Evolutionary conservation across 164 flowering plant genomes (phyloP).

Genomic region (Tinospora cordifolia): DNA sequence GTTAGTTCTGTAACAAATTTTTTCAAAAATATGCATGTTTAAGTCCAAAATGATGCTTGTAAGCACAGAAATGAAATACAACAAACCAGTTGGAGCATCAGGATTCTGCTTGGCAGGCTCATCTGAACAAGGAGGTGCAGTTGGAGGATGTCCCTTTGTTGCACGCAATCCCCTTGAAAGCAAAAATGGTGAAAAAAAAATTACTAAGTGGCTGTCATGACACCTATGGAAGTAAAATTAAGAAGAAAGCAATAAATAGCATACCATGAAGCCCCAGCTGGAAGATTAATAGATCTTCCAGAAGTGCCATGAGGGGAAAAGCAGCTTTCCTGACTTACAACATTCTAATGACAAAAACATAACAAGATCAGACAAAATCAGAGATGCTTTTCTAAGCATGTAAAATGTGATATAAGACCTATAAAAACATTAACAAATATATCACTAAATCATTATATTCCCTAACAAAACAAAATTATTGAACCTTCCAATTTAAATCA

Average conservation of each 20-base stretch:
- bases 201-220: not conserved
- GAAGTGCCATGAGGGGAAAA: slow-evolving; percentile 69
- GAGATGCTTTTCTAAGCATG: too few species aligned
- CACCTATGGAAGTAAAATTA: not conserved
- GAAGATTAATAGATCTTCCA: slow-evolving; percentile 63
- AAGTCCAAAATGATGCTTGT: slow-evolving; percentile 25
- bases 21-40: slow-evolving; percentile 26
- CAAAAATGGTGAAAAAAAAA: slow-evolving; percentile 5
- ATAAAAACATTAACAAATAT: too few species aligned
- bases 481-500: too few species aligned
- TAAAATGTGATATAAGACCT: too few species aligned
- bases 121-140: slow-evolving; percentile 32
- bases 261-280: slow-evolving; percentile 88
- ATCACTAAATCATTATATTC: too few species aligned
- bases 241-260: not conserved
- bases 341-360: slow-evolving; percentile 30
- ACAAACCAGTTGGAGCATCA: slow-evolving; percentile 24
- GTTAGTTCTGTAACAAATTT: slow-evolving; percentile 29
- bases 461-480: too few species aligned
- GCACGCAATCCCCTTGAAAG: slow-evolving; percentile 64
- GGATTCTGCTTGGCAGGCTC: slow-evolving; percentile 40
- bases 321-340: slow-evolving; percentile 29
- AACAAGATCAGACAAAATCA: too few species aligned
- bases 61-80: slow-evolving; percentile 29
- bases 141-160: slow-evolving; percentile 33